Percentiles rank a stretch among this genome's conserved stretches.
Conservation (phyloP, 768 basidiomycete genomes). For the Rhodocollybia butyracea region DNA sequence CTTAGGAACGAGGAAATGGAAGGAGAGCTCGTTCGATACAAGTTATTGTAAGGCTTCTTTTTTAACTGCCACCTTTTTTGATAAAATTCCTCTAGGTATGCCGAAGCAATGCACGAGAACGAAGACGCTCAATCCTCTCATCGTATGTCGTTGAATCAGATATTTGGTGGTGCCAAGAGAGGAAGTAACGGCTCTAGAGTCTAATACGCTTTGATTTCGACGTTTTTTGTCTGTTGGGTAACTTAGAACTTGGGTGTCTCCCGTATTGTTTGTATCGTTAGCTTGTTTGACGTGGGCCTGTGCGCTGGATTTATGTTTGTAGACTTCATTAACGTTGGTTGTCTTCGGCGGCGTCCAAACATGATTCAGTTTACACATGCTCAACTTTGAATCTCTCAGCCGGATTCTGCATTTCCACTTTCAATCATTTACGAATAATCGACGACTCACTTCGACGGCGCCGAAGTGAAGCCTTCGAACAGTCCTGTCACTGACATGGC, state of each 20-base stretch:
- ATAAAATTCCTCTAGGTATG: conserved; percentile 33
- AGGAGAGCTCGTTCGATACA: conserved; percentile 90
- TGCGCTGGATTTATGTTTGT: background rate
- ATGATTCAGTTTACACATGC: too few species aligned
- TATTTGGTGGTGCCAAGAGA: conserved; percentile 1
- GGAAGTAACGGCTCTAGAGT: conserved; percentile 7
- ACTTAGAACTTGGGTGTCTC: too few species aligned
- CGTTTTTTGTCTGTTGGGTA: background rate
- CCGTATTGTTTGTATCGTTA: background rate
- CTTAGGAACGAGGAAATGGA: conserved; percentile 92
- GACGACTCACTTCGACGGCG: too few species aligned
- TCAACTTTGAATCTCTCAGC: too few species aligned
- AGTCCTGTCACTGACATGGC: too few species aligned
- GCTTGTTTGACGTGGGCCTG: background rate
- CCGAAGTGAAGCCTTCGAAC: too few species aligned
- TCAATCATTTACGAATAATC: too few species aligned
- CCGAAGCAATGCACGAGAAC: conserved; percentile 78
- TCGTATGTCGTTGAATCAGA: conserved; percentile 43
- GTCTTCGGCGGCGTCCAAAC: too few species aligned
- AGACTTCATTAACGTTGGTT: too few species aligned
- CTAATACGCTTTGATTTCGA: background rate
- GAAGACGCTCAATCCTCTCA: conserved; percentile 68
- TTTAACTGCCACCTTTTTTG: background rate
- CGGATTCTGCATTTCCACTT: too few species aligned
- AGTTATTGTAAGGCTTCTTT: conserved; percentile 63